A percentile compares a stretch with the other conserved stretches of the same genome.
phyloP scores from a whole-genome alignment of 106 monocot species.

The Apostasia ramifera region DNA sequence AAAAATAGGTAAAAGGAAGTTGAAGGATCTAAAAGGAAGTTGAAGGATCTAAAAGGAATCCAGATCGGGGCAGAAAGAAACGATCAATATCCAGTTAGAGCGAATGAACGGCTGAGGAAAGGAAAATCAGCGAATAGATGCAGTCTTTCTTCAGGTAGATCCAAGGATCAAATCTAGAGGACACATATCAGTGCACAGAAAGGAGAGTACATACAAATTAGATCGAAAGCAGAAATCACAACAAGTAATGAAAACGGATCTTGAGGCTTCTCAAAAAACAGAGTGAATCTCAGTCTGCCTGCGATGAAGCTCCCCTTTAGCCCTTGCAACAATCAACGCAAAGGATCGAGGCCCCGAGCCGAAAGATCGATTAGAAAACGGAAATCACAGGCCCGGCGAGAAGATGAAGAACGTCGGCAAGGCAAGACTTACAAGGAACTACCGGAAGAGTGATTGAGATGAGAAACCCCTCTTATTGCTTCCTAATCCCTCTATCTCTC shows the following conservation, averaged over 20 bases:
- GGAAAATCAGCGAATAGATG: background rate
- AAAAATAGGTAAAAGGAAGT: background rate
- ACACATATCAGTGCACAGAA: background rate
- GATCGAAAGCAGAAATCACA: too few relatives aligned
- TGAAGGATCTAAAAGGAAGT: background rate
- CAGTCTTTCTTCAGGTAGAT: background rate
- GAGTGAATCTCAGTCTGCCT: background rate
- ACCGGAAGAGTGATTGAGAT: background rate
- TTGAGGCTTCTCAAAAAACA: background rate
- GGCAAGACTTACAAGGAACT: background rate
- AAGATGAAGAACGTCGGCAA: background rate
- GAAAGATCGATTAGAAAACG: background rate
- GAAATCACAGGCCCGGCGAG: background rate
- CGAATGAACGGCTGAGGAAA: background rate
- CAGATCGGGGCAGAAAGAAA: background rate
- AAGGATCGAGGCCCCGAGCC: too few relatives aligned
- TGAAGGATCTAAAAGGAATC: background rate
- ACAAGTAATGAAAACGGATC: background rate
- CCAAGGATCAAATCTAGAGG: background rate
- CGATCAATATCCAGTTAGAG: background rate
- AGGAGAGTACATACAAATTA: too few relatives aligned
- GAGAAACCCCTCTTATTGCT: background rate
- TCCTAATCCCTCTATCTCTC: background rate
- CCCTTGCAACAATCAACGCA: too few relatives aligned
- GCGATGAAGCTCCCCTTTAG: too few relatives aligned